Base-by-base conservation (phyloP, 1,284 basidiomycete genomes). In the Omphalotus olearius region DNA sequence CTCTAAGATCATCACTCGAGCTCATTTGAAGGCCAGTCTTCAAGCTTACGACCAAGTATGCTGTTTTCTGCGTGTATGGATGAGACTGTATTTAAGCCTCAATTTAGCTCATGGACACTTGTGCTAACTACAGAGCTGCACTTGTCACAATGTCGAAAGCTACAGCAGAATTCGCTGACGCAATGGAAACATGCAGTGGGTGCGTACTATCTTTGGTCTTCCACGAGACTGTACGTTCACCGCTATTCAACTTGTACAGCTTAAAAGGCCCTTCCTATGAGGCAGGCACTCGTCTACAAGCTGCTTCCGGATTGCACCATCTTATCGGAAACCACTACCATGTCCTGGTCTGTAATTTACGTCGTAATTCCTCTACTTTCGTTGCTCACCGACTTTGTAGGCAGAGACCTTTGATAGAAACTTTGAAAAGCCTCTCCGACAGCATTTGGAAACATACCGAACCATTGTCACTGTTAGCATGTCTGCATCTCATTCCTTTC, bases 271-370 rank as follows among this genome's bases (percentile, higher is more conserved):
- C 91, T 45, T 72, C 85, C 59, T 84, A 94, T 68, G 82, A 93
- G 68, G 70, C 89, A 43, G 78, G 91, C 57, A 79, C 86, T 56
- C 73, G 88, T 56, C 69, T 91, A 44, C 83, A 93, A 63, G 91
- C 89, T 30, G 84, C 89, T n/a, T 85, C 88, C 14, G 94, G 94
- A 1, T 72, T 97, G 47, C 93, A 97, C 67, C 91, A 93, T 67
- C 80, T 98, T 58, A 88, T 96, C 62, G 86, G 88, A 50, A 96
- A 96, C 67, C 92, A 96, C 62, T 93, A 91, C 78, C 91, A 93
- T 66, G 82, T 97, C 50, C 72, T 97, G 62, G 92, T 90, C 58
- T 56, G 82, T 66, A 16, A 44, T 55, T n/a, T 52, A 48, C 17
- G 41, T 47, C 20, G 10, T 41, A 28, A 14, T 5, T 37, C 46